Evolutionary conservation across 148 eudicot genomes (phyloP).

Genomic region (Cornus kousa): DNA sequence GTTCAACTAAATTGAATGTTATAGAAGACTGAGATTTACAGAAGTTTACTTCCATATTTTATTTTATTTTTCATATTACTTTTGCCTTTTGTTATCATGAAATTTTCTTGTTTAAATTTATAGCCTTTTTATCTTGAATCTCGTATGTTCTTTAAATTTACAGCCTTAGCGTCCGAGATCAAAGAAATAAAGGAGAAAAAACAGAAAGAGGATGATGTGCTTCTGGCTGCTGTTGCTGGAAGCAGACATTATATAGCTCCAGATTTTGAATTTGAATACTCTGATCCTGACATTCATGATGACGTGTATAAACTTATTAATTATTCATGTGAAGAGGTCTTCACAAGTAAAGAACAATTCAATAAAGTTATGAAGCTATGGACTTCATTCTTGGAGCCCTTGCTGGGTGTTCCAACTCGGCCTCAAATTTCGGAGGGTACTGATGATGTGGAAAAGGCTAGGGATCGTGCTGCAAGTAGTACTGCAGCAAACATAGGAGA

Average conservation of each 20-base stretch:
- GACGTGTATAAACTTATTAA: constrained; percentile 74
- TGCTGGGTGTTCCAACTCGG: constrained; percentile 58
- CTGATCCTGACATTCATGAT: constrained; percentile 68
- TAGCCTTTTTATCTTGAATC: constrained; percentile 42
- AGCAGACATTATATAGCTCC: constrained; percentile 65
- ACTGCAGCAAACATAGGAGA: constrained; percentile 33
- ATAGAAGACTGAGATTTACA: not conserved
- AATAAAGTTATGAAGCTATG: constrained; percentile 84
- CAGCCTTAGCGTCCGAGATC: constrained; percentile 86
- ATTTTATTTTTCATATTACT: not conserved
- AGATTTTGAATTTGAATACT: constrained; percentile 62
- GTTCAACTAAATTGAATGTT: not conserved
- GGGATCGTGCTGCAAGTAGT: constrained; percentile 24
- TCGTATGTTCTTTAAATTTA: constrained; percentile 7
- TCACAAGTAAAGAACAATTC: constrained; percentile 77
- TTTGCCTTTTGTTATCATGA: constrained; percentile 11
- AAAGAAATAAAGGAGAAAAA: constrained; percentile 75
- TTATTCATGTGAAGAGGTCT: constrained; percentile 84
- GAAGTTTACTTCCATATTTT: not conserved
- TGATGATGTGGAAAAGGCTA: constrained; percentile 46
- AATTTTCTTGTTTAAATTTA: constrained; percentile 13
- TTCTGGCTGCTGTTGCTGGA: constrained; percentile 76
- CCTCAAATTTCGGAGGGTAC: constrained; percentile 31
- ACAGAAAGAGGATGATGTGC: constrained; percentile 70
- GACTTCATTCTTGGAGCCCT: constrained; percentile 80